Base-by-base conservation (phyloP, 805 yeast species). In the Zygosaccharomyces rouxii region DNA sequence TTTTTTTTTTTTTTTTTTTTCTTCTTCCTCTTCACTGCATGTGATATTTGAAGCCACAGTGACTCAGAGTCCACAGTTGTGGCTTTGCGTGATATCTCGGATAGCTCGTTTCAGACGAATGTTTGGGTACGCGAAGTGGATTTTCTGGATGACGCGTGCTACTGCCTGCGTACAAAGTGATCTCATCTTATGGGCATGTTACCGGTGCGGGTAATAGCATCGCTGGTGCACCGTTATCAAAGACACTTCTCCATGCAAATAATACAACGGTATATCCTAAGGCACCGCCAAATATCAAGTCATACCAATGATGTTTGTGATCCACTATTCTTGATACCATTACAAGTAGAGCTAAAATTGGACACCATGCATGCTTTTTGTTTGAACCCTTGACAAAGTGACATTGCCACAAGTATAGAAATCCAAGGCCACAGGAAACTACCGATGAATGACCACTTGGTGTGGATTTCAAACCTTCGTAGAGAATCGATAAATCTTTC, bases 371-470 rank as follows among this genome's bases (percentile, higher is more conserved):
- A 51, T 60, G 62, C 18, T 56, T 51, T 28, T 35, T 35, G 13
- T 44, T 50, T 10, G 46, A 28, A 25, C 58, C 57, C n/a, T 35
- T 40, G 23, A 55, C 47, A 43, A 51, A 59, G 14, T 43, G 52
- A 30, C 44, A 35, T 46, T 61, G 64, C 65, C 66, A 59, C 38
- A 54, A 28, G 42, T 51, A 63, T 33, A 57, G 38, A 41, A 55
- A 61, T 4, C 56, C 60, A 44, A 63, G 55, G 1, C 59, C 56
- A 19, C 55, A 35, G 5, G 53, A 41, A 19, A 55, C 56, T 25
- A 64, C 53, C 50, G 65, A 60, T 5, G 66, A 55, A 47, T 64
- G 68, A 3, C 68, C 67, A 44, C 65, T 60, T 25, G 68, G 68
- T 2, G 68, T 62, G 49, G 64, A 58, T 31, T 61, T 58, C 35